Conservation (phyloP, 2,329 filamentous ascomycete species). For the Verticillium zaregamsianum region DNA sequence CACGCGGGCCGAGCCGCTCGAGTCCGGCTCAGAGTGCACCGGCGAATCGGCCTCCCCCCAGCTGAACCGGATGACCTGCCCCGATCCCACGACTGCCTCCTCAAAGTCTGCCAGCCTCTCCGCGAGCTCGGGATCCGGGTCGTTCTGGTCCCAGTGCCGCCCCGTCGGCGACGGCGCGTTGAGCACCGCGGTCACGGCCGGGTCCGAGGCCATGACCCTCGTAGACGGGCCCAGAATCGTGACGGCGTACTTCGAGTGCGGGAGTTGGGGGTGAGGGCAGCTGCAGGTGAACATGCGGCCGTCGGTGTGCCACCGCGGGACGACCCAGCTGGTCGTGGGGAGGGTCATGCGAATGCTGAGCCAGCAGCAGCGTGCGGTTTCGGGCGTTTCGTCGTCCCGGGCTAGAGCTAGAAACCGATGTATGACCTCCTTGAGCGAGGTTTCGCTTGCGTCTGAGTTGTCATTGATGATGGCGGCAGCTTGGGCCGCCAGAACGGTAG, state of each 20-base stretch:
- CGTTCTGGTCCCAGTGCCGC: not conserved
- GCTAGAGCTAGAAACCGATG: not conserved
- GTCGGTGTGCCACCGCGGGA: slow-evolving; percentile 10
- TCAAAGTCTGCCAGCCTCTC: slow-evolving; percentile 1
- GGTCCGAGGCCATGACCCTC: not conserved
- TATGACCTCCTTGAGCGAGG: not conserved
- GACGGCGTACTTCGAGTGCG: slow-evolving; percentile 10
- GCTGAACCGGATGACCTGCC: slow-evolving; percentile 8
- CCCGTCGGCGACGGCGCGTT: not conserved
- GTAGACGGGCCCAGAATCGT: slow-evolving; percentile 9
- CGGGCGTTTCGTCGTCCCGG: not conserved
- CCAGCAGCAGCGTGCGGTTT: slow-evolving; percentile 6
- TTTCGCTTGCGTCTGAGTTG: not conserved
- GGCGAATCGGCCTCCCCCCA: slow-evolving; percentile 7
- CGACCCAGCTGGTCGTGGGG: not conserved
- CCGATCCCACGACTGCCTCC: not conserved
- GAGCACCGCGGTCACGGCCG: not conserved
- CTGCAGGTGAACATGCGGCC: slow-evolving; percentile 8
- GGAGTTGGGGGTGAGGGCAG: not conserved
- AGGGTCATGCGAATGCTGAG: slow-evolving; percentile 4
- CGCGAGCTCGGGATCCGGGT: not conserved
- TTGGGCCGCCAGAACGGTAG: not conserved
- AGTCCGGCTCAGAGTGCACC: slow-evolving; percentile 11
- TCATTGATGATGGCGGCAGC: not conserved
- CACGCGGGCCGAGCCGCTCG: not conserved